A percentile compares a stretch with the other conserved stretches of the same genome.
Evolutionary conservation across 2,329 filamentous ascomycete species (phyloP).

Genomic region (Trichoderma sp.): DNA sequence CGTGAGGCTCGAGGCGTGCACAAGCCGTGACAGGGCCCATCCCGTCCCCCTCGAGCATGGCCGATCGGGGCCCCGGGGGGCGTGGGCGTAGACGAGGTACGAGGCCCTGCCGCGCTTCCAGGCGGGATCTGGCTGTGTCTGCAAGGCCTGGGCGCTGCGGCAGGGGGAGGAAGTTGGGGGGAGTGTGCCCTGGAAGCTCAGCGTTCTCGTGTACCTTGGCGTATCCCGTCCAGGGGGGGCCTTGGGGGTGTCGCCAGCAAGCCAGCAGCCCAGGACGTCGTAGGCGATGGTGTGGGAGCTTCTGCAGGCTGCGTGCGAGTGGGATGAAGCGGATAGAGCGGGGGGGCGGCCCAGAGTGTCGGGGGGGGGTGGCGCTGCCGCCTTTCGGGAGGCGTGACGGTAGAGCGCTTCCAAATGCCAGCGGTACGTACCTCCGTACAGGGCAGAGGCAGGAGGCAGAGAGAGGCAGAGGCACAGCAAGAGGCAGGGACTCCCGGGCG

Average conservation of each 20-base stretch:
- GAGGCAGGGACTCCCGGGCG: conserved; percentile 9
- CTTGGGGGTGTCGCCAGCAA: not conserved
- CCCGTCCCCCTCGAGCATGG: conserved; percentile 21
- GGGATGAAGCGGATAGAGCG: conserved; percentile 24
- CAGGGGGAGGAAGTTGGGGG: not conserved
- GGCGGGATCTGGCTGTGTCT: conserved; percentile 28
- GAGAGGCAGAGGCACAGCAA: not conserved
- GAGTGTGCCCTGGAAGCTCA: not conserved
- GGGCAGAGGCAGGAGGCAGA: too few species aligned
- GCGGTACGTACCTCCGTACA: not conserved
- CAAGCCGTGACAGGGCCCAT: conserved; percentile 26
- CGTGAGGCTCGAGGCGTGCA: not conserved
- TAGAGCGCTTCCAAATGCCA: not conserved
- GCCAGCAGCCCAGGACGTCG: not conserved
- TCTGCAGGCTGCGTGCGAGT: conserved; percentile 10
- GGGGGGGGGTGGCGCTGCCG: conserved; percentile 21
- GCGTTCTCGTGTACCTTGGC: too few species aligned
- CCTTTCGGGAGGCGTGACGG: conserved; percentile 19
- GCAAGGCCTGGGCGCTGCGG: not conserved
- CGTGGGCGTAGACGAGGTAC: not conserved
- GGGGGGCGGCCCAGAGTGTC: not conserved
- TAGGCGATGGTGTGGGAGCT: conserved; percentile 24
- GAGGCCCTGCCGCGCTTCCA: not conserved
- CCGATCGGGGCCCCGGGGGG: conserved; percentile 16
- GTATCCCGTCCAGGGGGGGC: too few species aligned